Base-by-base conservation (phyloP, 495 filamentous ascomycete genomes). In the Lepraria neglecta region DNA sequence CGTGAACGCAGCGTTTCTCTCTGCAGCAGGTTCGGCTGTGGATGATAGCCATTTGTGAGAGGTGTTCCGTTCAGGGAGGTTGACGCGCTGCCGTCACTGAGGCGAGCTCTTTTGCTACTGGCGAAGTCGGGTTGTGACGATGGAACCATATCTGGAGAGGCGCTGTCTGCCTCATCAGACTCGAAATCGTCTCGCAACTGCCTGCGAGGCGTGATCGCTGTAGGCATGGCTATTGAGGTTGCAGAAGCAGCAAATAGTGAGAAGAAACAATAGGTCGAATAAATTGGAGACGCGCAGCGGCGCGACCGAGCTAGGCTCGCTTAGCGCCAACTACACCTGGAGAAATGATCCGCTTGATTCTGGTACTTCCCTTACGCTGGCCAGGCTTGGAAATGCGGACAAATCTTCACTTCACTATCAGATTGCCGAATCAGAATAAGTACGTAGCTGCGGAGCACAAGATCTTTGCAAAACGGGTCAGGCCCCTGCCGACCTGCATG, bases 91-190 rank as follows among this genome's bases (percentile, higher is more conserved):
- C 65, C 65, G 24, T 69, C 67, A 47, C 43, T 58, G 30, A 67
- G 63, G 42, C 67, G 65, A 19, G 63, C 47, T 57, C 63, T 65
- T 50, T 69, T 69, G 31, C 42, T 31, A 47, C 38, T 54, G 31
- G n/a, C 27, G 31, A 47, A 46, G 17, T 58, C 56, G 17, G 64
- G 54, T 50, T 53, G 48, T 17, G 54, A 61, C 42, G 63, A 57
- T 3, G 55, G 38, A 24, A 54, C 50, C 24, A 59, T n/a, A 21
- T 55, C 52, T 44, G 58, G 50, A 35, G 58, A 61, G 7, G 30
- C 40, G 42, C 51, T 44, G 12, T 44, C 58, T 21, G 47, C 38
- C 12, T 66, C 47, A 33, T 66, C 56, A 48, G 31, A 28, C 15
- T 66, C 60, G 28, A 56, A 14, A 30, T 63, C 60, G 12, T 62